Base-by-base conservation (phyloP, 1,139 yeast genomes). In the Candida mesenterica region DNA sequence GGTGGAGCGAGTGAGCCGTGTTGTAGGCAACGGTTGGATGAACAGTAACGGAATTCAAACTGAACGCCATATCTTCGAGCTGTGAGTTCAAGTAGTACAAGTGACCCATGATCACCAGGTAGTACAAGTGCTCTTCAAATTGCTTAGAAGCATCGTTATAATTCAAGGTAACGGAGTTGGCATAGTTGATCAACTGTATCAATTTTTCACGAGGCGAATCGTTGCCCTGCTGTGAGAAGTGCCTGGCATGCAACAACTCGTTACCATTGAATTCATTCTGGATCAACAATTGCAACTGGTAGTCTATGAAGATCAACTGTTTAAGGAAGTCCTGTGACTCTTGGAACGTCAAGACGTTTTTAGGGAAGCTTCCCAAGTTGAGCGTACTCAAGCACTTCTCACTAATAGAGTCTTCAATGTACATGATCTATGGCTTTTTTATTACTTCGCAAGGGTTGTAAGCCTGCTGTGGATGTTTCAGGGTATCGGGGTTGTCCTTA, bases 301-400 rank as follows among this genome's bases (percentile, higher is more conserved):
- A 65, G 45, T 70, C 76, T 27, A 67, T 49, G 41, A 61, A 68
- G 8, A 64, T 52, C 27, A 65, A 49, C 39, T 63, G 73, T 36
- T 62, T 61, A 43, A 69, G 56, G 36, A 57, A 61, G 28, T 57
- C 62, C 34, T 57, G 62, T 18, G 70, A 61, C 18, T 64, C 65
- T 43, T 64, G 65, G 40, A 57, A 65, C 24, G 52, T 53, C 31
- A 58, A 42, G 14, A 68, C 65, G 26, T 60, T 45, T 32, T 46
- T 51, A 7, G 76, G 76, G 38, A 67, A 70, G 36, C 68, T 55
- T 13, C 75, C 74, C 28, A 66, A 48, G 34, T 55, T 59, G 41
- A 70, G 54, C 2, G 67, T 57, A 32, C 46, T 46, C 33, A 55
- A 45, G 37, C 50, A 50, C 36, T 42, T 44, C 28, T 53, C 63